Conservation (phyloP, 2,329 filamentous ascomycete genomes). For the Graphilbum sp. region DNA sequence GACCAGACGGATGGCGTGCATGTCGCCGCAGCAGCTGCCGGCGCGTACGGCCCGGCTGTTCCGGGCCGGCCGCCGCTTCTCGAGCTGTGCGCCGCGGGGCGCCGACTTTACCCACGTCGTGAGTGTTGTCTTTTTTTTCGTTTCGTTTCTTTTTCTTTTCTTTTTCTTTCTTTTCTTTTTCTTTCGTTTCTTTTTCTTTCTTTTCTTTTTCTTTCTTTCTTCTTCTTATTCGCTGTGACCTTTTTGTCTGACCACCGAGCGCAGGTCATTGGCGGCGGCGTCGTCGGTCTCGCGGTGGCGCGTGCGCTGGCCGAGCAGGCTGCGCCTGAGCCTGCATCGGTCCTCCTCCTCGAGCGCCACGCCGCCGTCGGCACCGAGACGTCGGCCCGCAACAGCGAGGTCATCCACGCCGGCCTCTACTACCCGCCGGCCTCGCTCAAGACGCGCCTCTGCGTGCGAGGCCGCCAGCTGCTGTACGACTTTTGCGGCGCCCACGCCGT, state of each 20-base stretch:
- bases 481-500: slow-evolving; percentile 55
- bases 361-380: slow-evolving; percentile 65
- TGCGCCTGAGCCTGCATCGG: slow-evolving; percentile 34
- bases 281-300: slow-evolving; percentile 68
- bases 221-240: too few relatives aligned
- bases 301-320: slow-evolving; percentile 44
- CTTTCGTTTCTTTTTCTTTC: too few relatives aligned
- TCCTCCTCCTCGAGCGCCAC: slow-evolving; percentile 71
- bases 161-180: too few relatives aligned
- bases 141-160: too few relatives aligned
- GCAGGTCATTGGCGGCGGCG: slow-evolving; percentile 29
- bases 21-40: too few relatives aligned
- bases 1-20: too few relatives aligned
- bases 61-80: too few relatives aligned
- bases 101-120: slow-evolving; percentile 6
- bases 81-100: too few relatives aligned
- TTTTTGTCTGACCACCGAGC: too few relatives aligned
- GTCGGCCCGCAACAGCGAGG: slow-evolving; percentile 81
- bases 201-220: too few relatives aligned
- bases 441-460: slow-evolving; percentile 64
- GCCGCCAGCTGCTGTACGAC: slow-evolving; percentile 61
- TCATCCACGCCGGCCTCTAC: slow-evolving; percentile 92
- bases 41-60: too few relatives aligned
- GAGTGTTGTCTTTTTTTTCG: neutral
- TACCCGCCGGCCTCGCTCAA: slow-evolving; percentile 67